Evolutionary conservation across 2,329 filamentous ascomycete genomes (phyloP).

Genomic region (Cladosporium sp.): DNA sequence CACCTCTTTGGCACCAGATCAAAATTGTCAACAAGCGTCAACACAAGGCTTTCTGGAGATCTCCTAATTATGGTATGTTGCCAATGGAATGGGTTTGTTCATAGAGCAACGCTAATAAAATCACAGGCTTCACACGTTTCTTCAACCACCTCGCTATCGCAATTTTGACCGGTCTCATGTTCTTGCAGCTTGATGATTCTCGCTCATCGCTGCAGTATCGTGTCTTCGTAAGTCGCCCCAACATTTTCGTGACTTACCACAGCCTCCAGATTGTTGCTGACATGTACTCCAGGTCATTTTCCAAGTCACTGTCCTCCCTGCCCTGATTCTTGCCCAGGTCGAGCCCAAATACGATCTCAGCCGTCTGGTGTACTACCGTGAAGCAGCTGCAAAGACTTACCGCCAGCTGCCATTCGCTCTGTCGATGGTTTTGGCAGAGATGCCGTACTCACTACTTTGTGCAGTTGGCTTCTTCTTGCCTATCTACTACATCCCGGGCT

Average conservation of each 20-base stretch:
- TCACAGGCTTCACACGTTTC: conserved; percentile 63
- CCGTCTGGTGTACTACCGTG: conserved; percentile 78
- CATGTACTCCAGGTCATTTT: conserved; percentile 53
- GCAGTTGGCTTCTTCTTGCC: conserved; percentile 77
- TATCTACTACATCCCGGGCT: conserved; percentile 78
- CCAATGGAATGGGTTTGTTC: no score
- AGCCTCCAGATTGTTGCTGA: no score
- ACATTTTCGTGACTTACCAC: no score
- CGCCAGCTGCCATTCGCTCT: conserved; percentile 71
- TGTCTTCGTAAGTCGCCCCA: conserved; percentile 59
- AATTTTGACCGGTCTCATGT: conserved; percentile 73
- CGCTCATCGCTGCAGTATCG: conserved; percentile 75
- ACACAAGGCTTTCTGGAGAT: conserved; percentile 77
- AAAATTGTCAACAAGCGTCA: conserved; percentile 68
- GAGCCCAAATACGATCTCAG: conserved; percentile 79
- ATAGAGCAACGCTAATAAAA: no score
- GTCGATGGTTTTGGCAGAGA: conserved; percentile 74
- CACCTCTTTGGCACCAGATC: conserved; percentile 73
- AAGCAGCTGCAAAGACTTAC: conserved; percentile 83
- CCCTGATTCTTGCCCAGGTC: conserved; percentile 77
- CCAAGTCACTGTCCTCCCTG: conserved; percentile 79
- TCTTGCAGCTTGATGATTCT: conserved; percentile 71
- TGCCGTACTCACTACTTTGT: conserved; percentile 79
- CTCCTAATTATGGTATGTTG: conserved; percentile 68
- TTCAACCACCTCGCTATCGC: conserved; percentile 81